Percentiles rank a stretch among this genome's conserved stretches.
phyloP scores from a whole-genome alignment of 257 asterid genomes.

The Gentiana dahurica region DNA sequence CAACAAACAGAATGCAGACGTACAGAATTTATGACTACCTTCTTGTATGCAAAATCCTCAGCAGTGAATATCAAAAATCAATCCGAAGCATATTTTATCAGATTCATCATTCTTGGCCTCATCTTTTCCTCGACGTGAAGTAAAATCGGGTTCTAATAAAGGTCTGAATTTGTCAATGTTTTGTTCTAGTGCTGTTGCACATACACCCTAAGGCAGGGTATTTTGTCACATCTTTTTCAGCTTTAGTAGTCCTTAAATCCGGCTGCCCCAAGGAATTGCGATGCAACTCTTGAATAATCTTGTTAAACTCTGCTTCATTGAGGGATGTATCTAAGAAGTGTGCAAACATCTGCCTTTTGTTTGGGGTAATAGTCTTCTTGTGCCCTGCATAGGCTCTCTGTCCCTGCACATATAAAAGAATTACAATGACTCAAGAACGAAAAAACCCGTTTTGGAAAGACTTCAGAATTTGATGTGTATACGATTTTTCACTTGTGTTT shows the following conservation, averaged over 20 bases:
- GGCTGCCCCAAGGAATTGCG: conserved; percentile 82
- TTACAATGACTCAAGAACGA: not conserved
- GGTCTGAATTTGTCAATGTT: conserved; percentile 16
- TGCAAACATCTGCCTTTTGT: conserved; percentile 80
- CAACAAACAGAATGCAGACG: not conserved
- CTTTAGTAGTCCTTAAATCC: conserved; percentile 59
- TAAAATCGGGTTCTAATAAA: conserved; percentile 3
- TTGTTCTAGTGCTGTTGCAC: conserved; percentile 70
- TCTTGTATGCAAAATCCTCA: not conserved
- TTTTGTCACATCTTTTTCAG: conserved; percentile 75
- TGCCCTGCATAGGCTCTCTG: conserved; percentile 88
- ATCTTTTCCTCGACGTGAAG: too few relatives aligned
- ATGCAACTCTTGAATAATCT: conserved; percentile 53
- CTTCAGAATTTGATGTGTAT: too few relatives aligned
- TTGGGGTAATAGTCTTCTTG: conserved; percentile 80
- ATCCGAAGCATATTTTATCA: not conserved
- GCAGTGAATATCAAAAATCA: not conserved
- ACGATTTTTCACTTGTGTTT: not conserved
- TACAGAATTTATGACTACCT: too few relatives aligned
- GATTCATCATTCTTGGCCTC: not conserved
- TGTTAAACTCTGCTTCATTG: conserved; percentile 48
- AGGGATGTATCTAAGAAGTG: conserved; percentile 65
- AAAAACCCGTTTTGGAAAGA: too few relatives aligned
- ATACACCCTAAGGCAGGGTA: conserved; percentile 89
- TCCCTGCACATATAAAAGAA: conserved; percentile 40